Evolutionary conservation across 805 yeast species (phyloP), one percentile per base, ranked within the genome.

Genomic region (Hanseniaspora vineae): DNA sequence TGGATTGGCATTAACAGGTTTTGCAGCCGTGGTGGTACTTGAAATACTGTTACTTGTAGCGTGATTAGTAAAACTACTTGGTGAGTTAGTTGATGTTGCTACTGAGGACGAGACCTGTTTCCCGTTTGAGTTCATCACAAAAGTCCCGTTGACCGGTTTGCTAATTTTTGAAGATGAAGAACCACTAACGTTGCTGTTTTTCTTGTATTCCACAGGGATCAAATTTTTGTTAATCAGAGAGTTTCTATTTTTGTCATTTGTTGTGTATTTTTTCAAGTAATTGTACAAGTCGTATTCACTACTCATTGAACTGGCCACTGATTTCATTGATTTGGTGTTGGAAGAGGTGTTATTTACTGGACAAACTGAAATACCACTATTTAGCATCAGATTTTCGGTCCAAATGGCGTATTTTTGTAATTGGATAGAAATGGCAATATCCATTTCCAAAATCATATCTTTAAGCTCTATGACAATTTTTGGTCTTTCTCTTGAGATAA

Each of bases 381-480:
- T 88, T 67, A 92, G 75, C 15, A 85, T 73, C 49, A 84, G 72
- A 18, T 86, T 84, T 65, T 90, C 97, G 46, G 80, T 77, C 73
- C 86, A 83, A 31, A 90, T 84, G 3, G 97, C 81, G 62, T 82
- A 90, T 59, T 88, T 87, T 56, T 85, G 90, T 48, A 92, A 69
- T 64, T 90, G 96, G 46, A 89, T 77, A 51, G 86, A 78, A 72
- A 90, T 69, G 10, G 97, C 97, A 44, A 86, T 78, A 64, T 92
- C 97, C 59, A 86, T 73, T 64, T 90, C 97, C 52, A 89, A 69
- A 49, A 88, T 80, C 52, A 87, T 69, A 59, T 84, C 81, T 59
- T 81, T 84, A 51, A 92, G 70, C 52, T 78, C 80, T 50, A 77
- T 75, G 6, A 86, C 78, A 39, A 77, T 75, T 49, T 75, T 78